Conservation (phyloP, 148 eudicot genomes). For the Oxyria digyna region DNA sequence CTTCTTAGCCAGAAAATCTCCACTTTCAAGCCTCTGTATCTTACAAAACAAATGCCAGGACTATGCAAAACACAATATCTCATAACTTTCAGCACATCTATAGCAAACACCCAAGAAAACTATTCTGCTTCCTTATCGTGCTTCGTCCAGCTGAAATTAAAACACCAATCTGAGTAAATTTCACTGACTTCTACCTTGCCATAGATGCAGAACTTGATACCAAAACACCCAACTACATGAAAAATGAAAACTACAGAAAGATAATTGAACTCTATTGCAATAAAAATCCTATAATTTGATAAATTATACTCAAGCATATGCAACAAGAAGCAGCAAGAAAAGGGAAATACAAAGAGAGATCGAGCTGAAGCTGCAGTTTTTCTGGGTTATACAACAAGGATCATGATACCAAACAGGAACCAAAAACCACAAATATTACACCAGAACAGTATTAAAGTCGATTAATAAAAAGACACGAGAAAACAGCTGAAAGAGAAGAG, state of each 20-base stretch:
- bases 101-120: background rate
- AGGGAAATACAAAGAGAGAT: background rate
- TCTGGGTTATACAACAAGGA: background rate
- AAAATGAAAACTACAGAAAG: background rate
- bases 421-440: background rate
- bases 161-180: background rate
- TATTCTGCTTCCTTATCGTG: background rate
- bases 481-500: background rate
- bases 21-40: conserved; percentile 6
- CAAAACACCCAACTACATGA: background rate
- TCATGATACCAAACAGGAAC: background rate
- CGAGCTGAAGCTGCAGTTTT: background rate
- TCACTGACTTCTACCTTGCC: background rate
- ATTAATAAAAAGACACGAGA: background rate
- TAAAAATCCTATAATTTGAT: background rate
- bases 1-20: conserved; percentile 19
- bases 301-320: background rate
- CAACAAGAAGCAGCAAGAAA: background rate
- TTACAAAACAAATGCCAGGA: conserved; percentile 15
- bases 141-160: background rate
- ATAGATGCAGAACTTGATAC: background rate
- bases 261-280: background rate
- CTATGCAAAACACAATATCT: conserved; percentile 17
- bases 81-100: conserved; percentile 19
- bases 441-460: background rate